These are phyloP conservation scores for Symmetrospora coprosmae DNA, from an alignment of 768 basidiomycete species.

Conservation along the genomic window DNA sequence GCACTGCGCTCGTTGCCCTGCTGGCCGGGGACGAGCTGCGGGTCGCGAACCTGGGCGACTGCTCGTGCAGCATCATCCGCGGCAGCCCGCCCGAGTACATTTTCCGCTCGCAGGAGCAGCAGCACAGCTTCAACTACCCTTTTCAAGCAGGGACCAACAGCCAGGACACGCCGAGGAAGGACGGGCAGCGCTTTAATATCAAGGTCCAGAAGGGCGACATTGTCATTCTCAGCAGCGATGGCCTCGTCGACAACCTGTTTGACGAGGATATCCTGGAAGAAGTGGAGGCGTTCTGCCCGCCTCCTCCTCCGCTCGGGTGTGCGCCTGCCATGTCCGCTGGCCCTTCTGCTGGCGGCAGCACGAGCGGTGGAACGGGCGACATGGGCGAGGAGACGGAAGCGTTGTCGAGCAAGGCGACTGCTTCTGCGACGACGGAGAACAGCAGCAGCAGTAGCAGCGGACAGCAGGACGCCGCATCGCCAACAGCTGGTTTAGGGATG, in stretches of 20 bases:
- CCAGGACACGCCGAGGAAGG: constrained; percentile 47
- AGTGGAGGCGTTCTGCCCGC: constrained; percentile 25
- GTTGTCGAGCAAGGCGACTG: too few species aligned
- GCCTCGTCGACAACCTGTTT: constrained; percentile 74
- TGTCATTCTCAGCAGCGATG: constrained; percentile 66
- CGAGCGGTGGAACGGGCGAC: too few species aligned
- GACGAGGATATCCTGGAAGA: constrained; percentile 77
- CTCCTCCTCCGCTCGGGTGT: constrained; percentile 19
- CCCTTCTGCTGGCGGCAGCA: too few species aligned
- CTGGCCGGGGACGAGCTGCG: constrained; percentile 49
- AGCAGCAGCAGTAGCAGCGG: too few species aligned
- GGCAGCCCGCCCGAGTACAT: constrained; percentile 53
- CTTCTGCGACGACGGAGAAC: too few species aligned
- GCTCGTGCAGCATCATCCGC: constrained; percentile 64
- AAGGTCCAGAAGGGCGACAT: constrained; percentile 43
- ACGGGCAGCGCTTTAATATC: constrained; percentile 50
- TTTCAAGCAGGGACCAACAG: constrained; percentile 52
- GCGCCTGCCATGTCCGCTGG: too few species aligned
- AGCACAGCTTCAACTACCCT: constrained; percentile 66
- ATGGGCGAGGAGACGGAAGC: too few species aligned
- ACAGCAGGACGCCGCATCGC: neutral
- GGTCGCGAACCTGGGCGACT: constrained; percentile 75
- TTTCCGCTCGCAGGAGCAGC: constrained; percentile 86
- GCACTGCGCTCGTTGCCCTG: constrained; percentile 41
- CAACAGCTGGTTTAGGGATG: constrained; percentile 43